Evolutionary conservation across 1,284 basidiomycete species (phyloP).

Genomic region (Microbotryomycetes sp.): DNA sequence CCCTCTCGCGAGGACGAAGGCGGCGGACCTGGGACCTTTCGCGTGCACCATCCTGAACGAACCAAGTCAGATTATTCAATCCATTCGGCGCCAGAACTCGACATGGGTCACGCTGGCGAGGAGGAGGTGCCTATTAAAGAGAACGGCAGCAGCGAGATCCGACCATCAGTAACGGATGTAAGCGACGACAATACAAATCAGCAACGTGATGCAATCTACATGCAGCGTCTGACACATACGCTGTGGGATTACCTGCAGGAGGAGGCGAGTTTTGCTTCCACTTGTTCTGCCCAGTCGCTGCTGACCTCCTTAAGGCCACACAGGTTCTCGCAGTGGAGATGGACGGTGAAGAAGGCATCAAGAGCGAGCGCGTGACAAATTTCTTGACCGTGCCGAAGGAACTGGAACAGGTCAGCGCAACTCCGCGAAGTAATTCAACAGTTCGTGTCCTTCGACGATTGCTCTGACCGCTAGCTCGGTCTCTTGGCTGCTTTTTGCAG

Average conservation of each 20-base stretch:
- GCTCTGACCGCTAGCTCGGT: neutral
- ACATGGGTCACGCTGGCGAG: neutral
- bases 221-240: slow-evolving; percentile 55
- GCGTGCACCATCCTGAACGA: neutral
- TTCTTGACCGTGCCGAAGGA: slow-evolving; percentile 89
- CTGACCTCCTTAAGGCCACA: neutral
- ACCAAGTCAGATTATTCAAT: slow-evolving; percentile 16
- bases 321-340: slow-evolving; percentile 83
- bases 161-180: too few species aligned
- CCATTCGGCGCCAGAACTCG: slow-evolving; percentile 26
- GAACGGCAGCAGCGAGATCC: too few species aligned
- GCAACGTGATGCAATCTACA: neutral
- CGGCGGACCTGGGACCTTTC: neutral
- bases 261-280: slow-evolving; percentile 28
- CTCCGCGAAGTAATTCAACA: neutral
- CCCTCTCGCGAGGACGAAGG: neutral
- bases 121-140: too few species aligned
- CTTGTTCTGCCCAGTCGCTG: neutral
- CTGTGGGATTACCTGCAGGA: slow-evolving; percentile 88
- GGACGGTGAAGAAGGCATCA: slow-evolving; percentile 84
- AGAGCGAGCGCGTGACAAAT: slow-evolving; percentile 97
- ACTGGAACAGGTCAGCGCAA: slow-evolving; percentile 73
- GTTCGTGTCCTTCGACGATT: neutral
- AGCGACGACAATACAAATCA: neutral
- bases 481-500: slow-evolving; percentile 45